Evolutionary conservation across 345 rosid species (phyloP).

Genomic region (Citrus inodora): DNA sequence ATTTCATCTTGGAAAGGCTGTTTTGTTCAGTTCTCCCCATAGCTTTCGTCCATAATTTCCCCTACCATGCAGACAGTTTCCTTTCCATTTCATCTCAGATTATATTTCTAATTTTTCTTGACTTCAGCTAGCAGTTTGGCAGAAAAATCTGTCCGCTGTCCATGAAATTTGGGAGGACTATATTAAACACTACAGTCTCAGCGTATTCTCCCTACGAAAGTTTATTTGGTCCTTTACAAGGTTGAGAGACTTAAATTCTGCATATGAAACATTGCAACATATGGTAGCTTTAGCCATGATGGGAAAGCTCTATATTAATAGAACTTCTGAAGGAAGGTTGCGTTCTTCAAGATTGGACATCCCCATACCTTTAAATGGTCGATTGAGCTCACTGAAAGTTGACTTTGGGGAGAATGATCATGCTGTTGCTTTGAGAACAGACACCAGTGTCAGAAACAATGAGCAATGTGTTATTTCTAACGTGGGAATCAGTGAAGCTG

Average conservation of each 20-base stretch:
- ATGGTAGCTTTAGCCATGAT: conserved; percentile 54
- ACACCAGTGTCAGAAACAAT: conserved; percentile 20
- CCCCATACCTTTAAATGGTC: conserved; percentile 55
- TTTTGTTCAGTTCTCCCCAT: not conserved
- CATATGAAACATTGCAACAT: conserved; percentile 62
- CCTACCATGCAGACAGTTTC: not conserved
- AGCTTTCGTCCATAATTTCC: not conserved
- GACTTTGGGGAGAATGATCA: conserved; percentile 25
- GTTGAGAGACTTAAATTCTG: conserved; percentile 68
- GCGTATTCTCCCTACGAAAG: conserved; percentile 38
- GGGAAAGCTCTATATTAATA: conserved; percentile 28
- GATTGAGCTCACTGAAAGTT: conserved; percentile 32
- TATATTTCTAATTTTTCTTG: conserved; percentile 1
- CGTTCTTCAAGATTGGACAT: conserved; percentile 57
- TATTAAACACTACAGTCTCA: conserved; percentile 51
- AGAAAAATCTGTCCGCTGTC: conserved; percentile 52
- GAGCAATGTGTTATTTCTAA: conserved; percentile 18
- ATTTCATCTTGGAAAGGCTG: not conserved
- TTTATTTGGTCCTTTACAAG: conserved; percentile 64
- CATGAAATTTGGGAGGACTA: conserved; percentile 67
- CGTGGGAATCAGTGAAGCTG: conserved; percentile 20
- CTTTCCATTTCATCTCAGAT: conserved; percentile 14
- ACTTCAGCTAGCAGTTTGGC: conserved; percentile 80
- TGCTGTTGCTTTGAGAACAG: conserved; percentile 16
- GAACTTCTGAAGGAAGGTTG: conserved; percentile 24